These are phyloP conservation scores for Botryococcus braunii DNA, from an alignment of 163 green algal genomes.

Conservation along the genomic window DNA sequence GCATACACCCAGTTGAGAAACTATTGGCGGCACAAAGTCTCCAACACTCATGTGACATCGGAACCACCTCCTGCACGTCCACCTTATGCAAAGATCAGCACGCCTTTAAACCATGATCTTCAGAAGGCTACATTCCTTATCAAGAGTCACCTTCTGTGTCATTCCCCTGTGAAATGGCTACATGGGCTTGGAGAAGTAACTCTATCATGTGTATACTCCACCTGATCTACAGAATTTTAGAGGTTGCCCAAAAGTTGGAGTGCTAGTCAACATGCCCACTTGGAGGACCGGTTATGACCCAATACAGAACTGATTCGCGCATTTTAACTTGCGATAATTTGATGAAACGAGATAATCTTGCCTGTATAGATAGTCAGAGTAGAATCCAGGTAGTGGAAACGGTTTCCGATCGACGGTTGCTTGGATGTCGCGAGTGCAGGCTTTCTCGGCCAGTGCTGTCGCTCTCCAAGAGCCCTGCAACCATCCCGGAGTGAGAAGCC, in stretches of 20 bases:
- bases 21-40: not conserved
- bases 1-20: not conserved
- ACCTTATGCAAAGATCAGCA: not conserved
- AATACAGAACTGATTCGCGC: too few species aligned
- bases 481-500: too few species aligned
- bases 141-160: not conserved
- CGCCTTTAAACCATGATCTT: not conserved
- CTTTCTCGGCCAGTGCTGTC: conserved; percentile 3
- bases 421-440: not conserved
- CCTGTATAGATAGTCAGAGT: conserved; percentile 5
- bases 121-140: not conserved
- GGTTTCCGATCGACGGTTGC: not conserved
- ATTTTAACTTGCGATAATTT: too few species aligned
- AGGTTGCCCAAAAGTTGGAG: too few species aligned
- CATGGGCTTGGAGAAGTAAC: not conserved
- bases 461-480: conserved; percentile 1
- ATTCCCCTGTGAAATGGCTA: not conserved
- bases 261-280: too few species aligned
- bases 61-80: conserved; percentile 4
- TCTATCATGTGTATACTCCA: not conserved
- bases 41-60: conserved; percentile 5
- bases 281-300: too few species aligned
- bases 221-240: too few species aligned
- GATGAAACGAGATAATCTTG: too few species aligned
- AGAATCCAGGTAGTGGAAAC: conserved; percentile 1